Evolutionary conservation across 176 grass and related monocot genomes (phyloP).

Genomic region (Chrysopogon serrulatus): DNA sequence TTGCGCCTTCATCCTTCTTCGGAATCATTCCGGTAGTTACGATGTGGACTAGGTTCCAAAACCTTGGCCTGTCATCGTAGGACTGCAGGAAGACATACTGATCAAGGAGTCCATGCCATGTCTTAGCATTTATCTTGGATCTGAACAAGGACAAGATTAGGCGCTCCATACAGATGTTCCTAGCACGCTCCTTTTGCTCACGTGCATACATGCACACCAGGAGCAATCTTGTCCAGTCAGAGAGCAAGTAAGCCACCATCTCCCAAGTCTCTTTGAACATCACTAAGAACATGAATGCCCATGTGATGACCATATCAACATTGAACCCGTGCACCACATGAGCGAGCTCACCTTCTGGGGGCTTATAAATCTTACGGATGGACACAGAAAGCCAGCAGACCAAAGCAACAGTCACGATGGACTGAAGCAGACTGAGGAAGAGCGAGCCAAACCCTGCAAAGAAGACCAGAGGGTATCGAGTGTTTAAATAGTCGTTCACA

Average conservation of each 20-base stretch:
- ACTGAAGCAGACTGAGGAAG: neutral
- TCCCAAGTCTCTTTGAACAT: neutral
- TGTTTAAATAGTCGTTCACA: constrained; percentile 2
- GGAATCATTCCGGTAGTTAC: neutral
- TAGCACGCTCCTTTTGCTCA: neutral
- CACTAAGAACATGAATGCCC: neutral
- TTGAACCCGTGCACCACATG: neutral
- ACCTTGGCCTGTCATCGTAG: neutral
- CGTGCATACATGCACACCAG: neutral
- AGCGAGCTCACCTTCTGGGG: neutral
- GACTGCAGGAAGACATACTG: neutral
- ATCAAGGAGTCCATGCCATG: neutral
- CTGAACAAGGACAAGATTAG: neutral
- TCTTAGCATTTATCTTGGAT: neutral
- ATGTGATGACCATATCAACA: neutral
- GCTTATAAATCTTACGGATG: neutral
- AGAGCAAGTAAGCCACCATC: constrained; percentile 3
- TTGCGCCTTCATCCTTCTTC: neutral
- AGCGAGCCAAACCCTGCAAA: neutral
- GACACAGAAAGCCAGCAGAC: neutral
- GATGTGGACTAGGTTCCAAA: neutral
- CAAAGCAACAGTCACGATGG: neutral
- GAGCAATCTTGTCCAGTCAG: neutral
- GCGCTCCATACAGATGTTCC: neutral
- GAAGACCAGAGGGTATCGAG: constrained; percentile 18